phyloP scores from a whole-genome alignment of 2,329 filamentous ascomycete genomes.

The Sclerotinia glacialis region DNA sequence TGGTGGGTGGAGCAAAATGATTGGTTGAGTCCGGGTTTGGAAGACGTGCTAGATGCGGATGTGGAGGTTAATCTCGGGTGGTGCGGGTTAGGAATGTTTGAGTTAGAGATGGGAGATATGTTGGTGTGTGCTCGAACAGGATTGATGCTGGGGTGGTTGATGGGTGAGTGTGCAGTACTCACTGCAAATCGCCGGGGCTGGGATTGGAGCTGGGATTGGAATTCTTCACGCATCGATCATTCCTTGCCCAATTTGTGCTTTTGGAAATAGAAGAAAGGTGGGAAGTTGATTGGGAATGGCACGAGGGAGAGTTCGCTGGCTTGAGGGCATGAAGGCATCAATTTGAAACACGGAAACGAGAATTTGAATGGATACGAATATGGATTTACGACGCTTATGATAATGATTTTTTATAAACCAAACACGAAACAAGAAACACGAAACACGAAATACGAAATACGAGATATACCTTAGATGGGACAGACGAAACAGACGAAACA shows the following conservation, averaged over 20 bases:
- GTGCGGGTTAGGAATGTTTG: not conserved
- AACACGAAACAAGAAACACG: not conserved
- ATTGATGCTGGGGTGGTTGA: conserved; percentile 16
- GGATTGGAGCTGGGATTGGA: conserved; percentile 1
- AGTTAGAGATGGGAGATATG: conserved; percentile 4
- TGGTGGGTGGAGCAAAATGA: conserved; percentile 17
- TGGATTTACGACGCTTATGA: conserved; percentile 5
- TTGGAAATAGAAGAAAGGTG: not conserved
- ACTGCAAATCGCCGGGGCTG: conserved; percentile 1
- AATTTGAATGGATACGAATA: not conserved
- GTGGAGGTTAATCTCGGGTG: conserved; percentile 9
- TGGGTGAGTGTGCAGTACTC: conserved; percentile 8
- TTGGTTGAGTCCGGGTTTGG: not conserved
- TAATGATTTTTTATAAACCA: conserved; percentile 3
- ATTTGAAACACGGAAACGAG: conserved; percentile 6
- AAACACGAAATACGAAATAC: too few species aligned
- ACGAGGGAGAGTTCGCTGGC: not conserved
- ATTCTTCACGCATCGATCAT: not conserved
- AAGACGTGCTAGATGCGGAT: not conserved
- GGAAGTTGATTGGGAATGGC: not conserved
- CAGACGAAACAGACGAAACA: not conserved
- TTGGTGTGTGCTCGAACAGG: conserved; percentile 5
- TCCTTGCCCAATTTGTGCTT: not conserved
- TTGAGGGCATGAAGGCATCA: not conserved
- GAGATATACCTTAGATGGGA: not conserved